Evolutionary conservation across 2,329 filamentous ascomycete genomes (phyloP).

Genomic region (Pezicula rhizophila): DNA sequence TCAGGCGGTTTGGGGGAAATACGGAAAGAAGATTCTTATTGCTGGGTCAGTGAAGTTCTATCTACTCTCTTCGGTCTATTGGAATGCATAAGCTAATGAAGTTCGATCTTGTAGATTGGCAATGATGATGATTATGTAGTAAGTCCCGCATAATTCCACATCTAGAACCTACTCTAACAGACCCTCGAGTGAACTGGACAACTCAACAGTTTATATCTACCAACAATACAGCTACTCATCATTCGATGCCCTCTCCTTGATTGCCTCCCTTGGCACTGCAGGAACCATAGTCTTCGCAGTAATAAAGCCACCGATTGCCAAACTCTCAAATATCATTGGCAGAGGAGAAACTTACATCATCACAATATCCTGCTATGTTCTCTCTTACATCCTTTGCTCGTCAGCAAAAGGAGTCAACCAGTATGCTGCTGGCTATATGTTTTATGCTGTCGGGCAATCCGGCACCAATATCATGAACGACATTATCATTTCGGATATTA

Average conservation of each 20-base stretch:
- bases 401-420: slow-evolving; percentile 44
- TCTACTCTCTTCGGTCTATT: background rate
- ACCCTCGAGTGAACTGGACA: slow-evolving; percentile 23
- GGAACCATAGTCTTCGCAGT: slow-evolving; percentile 39
- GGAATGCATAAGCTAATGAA: background rate
- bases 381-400: slow-evolving; percentile 53
- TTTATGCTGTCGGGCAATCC: slow-evolving; percentile 53
- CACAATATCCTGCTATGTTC: slow-evolving; percentile 45
- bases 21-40: slow-evolving; percentile 14
- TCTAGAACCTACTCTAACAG: background rate
- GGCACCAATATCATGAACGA: slow-evolving; percentile 57
- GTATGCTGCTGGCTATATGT: slow-evolving; percentile 48
- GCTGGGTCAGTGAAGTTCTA: slow-evolving; percentile 11
- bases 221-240: slow-evolving; percentile 28
- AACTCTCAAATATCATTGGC: slow-evolving; percentile 56
- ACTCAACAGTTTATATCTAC: slow-evolving; percentile 25
- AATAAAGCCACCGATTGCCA: slow-evolving; percentile 56
- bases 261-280: slow-evolving; percentile 26
- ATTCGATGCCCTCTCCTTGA: slow-evolving; percentile 24
- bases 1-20: slow-evolving; percentile 21
- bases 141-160: slow-evolving; percentile 1
- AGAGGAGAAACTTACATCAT: slow-evolving; percentile 53
- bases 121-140: slow-evolving; percentile 24
- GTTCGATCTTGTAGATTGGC: slow-evolving; percentile 12
- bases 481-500: slow-evolving; percentile 59